These are phyloP conservation scores for Colletotrichum spaethianum DNA, from an alignment of 2,329 filamentous ascomycete species.

Conservation along the genomic window DNA sequence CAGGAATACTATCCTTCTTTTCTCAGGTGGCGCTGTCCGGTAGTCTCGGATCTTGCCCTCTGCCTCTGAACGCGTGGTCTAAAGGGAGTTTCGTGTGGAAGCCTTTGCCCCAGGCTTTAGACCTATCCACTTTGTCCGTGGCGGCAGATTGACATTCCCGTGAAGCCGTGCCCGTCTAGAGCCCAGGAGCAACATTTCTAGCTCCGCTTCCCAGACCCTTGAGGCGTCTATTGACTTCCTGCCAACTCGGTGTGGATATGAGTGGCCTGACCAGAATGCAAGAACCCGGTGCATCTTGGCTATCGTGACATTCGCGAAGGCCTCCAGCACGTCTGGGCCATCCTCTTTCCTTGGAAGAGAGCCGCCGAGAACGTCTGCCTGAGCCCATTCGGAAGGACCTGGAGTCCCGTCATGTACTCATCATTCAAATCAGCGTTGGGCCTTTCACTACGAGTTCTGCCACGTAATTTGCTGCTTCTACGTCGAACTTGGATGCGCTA, in stretches of 20 bases:
- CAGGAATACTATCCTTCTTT: conserved; percentile 9
- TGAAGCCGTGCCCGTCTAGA: conserved; percentile 1
- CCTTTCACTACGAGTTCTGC: not conserved
- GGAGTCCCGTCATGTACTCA: conserved; percentile 22
- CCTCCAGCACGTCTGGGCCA: not conserved
- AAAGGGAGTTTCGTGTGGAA: not conserved
- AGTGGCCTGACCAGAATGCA: conserved; percentile 16
- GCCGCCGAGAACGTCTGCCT: not conserved
- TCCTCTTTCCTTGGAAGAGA: not conserved
- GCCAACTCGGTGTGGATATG: not conserved
- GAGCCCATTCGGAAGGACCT: not conserved
- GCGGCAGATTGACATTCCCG: conserved; percentile 31
- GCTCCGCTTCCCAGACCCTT: not conserved
- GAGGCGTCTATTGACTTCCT: not conserved
- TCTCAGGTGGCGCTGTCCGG: conserved; percentile 23
- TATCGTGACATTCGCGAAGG: not conserved
- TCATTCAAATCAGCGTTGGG: not conserved
- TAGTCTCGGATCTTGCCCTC: conserved; percentile 39
- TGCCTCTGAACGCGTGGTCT: conserved; percentile 18
- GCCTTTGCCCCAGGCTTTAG: conserved; percentile 7
- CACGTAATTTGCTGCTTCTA: not conserved
- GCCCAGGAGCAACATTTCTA: not conserved
- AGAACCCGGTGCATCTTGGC: not conserved
- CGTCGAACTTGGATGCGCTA: not conserved
- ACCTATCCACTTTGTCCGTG: conserved; percentile 19